Percentiles rank a stretch among this genome's conserved stretches.
phyloP scores from a whole-genome alignment of 768 basidiomycete species.

The Arthromyces matolae region DNA sequence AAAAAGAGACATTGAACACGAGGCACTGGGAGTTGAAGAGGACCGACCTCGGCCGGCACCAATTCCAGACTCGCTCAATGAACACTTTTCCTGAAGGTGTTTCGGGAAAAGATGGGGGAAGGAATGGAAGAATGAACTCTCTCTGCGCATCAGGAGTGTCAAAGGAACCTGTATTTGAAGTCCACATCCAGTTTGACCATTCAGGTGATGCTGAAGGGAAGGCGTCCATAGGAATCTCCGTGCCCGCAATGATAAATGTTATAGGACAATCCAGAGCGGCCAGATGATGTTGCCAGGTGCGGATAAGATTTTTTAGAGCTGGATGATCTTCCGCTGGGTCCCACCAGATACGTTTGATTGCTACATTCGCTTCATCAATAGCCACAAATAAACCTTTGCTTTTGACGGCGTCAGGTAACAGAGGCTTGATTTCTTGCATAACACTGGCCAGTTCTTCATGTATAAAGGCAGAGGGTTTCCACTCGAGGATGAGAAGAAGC shows the following conservation, averaged over 20 bases:
- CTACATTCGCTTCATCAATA: neutral
- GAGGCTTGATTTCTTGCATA: neutral
- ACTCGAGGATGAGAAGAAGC: neutral
- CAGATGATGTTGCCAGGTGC: neutral
- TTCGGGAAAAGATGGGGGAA: neutral
- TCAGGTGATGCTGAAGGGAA: too few species aligned
- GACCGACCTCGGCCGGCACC: constrained; percentile 1
- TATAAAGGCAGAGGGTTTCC: neutral
- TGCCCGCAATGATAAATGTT: neutral
- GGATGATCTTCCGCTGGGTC: neutral
- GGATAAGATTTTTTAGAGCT: neutral
- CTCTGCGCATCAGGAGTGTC: neutral
- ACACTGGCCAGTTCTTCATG: neutral
- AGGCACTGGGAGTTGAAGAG: neutral
- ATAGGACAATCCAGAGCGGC: neutral
- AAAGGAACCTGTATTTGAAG: neutral
- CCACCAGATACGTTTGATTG: neutral
- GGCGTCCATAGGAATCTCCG: too few species aligned
- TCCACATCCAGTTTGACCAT: too few species aligned
- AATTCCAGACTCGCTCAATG: constrained; percentile 4
- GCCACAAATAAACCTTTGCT: neutral
- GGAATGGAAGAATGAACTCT: neutral
- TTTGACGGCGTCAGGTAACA: neutral
- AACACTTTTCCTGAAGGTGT: neutral
- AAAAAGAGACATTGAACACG: neutral